Evolutionary conservation across 495 filamentous ascomycete genomes (phyloP), one percentile per base, ranked within the genome.

Genomic region (Polyplosphaeria fusca): DNA sequence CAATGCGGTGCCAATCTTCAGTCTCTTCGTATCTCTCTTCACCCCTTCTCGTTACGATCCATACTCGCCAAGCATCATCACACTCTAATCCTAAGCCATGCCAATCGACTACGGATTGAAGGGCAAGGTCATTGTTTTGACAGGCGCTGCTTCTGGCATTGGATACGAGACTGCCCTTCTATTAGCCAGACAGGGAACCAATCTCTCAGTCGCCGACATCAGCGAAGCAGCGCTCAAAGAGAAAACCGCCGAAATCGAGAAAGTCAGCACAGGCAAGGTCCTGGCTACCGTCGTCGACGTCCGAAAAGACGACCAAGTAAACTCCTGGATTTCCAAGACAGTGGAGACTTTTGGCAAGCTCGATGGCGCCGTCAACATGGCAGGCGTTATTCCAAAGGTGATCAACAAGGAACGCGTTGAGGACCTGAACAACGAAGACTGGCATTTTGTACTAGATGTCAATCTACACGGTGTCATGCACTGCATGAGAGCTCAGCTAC

Each of bases 311-410:
- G 37, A 45, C 7, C 26, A 32, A 5, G 61, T 64, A 0, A 45
- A 55, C 45, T 16, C 55, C 7, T 64, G 55, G 61, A 64, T 64
- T 25, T 20, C 42, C 4, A 49, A 46, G 22, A 65, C 61, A 2
- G 52, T 65, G 2, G 61, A 55, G 18, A 42, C 53, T 19, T 61
- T 60, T 19, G 79, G 76, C 1, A 60, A 60, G 1, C 63, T 85
- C 18, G 79, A 82, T 53, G 82, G 81, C n/a, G 80, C 80, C 2
- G 81, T 79, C 1, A 85, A 84, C 55, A 71, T 82, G 32, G 82
- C 82, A 0, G 82, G 82, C 7, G 69, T 75, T 3, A 69, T 77
- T 12, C 77, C 47, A 14, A 68, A 69, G 40, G 27, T 66, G 4
- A 63, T 71, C 28, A 61, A 55, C 18, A 61, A 61, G 23, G 50